Conservation (phyloP, 345 rosid species). For the Rhodamnia rubescens region DNA sequence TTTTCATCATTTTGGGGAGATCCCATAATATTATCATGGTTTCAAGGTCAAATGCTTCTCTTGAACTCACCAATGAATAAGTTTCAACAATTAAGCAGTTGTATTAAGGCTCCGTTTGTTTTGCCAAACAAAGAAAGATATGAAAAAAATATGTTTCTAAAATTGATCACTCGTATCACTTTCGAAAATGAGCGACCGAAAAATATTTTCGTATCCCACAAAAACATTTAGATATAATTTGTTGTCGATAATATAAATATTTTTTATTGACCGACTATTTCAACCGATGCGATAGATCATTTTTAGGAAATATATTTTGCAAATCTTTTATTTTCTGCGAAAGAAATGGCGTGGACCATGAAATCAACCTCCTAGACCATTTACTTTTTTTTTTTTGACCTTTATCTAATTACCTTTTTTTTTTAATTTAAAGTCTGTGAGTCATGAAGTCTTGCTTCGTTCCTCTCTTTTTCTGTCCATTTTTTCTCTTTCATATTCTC, state of each 20-base stretch:
- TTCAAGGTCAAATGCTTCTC: neutral
- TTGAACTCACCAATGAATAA: neutral
- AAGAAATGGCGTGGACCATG: neutral
- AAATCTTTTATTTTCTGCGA: neutral
- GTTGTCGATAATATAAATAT: neutral
- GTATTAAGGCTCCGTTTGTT: no score
- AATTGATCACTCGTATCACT: neutral
- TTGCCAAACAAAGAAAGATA: no score
- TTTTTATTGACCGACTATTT: neutral
- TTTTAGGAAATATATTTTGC: no score
- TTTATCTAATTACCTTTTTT: no score
- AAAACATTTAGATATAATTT: neutral
- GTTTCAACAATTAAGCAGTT: neutral
- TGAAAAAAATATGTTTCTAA: neutral
- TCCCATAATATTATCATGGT: neutral
- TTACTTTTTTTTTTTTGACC: neutral
- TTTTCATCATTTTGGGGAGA: neutral
- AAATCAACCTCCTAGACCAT: neutral
- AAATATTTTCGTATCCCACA: fast-evolving
- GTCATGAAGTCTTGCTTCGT: neutral
- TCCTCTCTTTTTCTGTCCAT: neutral
- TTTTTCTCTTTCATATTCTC: neutral
- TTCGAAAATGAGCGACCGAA: neutral
- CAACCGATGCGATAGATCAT: no score
- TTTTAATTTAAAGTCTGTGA: no score